Percentiles rank a stretch among this genome's conserved stretches.
These are phyloP conservation scores for Butyriboletus appendiculatus DNA, from an alignment of 1,284 basidiomycete genomes.

Conservation along the genomic window DNA sequence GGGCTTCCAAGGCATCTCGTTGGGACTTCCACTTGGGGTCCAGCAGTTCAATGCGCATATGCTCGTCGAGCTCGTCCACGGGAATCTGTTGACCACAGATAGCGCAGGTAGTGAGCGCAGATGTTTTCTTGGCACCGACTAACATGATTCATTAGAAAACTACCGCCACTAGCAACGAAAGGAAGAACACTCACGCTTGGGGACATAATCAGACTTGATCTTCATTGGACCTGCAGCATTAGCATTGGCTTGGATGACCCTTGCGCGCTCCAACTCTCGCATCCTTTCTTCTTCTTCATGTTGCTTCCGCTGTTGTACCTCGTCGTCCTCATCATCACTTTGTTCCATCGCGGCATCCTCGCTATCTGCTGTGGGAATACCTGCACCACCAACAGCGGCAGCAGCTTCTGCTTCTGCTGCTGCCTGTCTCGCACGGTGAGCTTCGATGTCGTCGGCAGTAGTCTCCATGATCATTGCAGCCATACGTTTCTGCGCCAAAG, in stretches of 20 bases:
- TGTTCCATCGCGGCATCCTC: slow-evolving; percentile 74
- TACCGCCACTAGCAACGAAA: neutral
- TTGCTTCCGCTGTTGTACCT: slow-evolving; percentile 60
- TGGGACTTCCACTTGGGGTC: slow-evolving; percentile 98
- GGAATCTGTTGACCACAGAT: slow-evolving; percentile 95
- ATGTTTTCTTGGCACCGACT: slow-evolving; percentile 74
- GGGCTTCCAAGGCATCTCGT: slow-evolving; percentile 81
- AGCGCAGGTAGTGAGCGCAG: slow-evolving; percentile 83
- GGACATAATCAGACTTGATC: slow-evolving; percentile 96
- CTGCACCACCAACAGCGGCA: slow-evolving; percentile 63
- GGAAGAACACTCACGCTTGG: slow-evolving; percentile 68
- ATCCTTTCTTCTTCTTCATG: slow-evolving; percentile 77
- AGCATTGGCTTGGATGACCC: slow-evolving; percentile 75
- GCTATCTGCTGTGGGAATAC: slow-evolving; percentile 47
- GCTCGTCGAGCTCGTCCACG: slow-evolving; percentile 93
- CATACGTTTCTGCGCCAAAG: slow-evolving; percentile 96
- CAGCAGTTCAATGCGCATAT: slow-evolving; percentile 97
- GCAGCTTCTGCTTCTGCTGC: slow-evolving; percentile 79
- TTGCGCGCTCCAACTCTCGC: slow-evolving; percentile 76
- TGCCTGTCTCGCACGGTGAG: slow-evolving; percentile 74
- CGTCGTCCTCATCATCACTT: slow-evolving; percentile 76
- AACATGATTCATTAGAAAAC: slow-evolving; percentile 14
- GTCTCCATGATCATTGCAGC: slow-evolving; percentile 98
- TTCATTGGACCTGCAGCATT: slow-evolving; percentile 87
- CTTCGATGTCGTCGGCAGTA: slow-evolving; percentile 82